Conservation (phyloP, 108 stramenopile species). For the Pseudonitzschia multistriata region DNA sequence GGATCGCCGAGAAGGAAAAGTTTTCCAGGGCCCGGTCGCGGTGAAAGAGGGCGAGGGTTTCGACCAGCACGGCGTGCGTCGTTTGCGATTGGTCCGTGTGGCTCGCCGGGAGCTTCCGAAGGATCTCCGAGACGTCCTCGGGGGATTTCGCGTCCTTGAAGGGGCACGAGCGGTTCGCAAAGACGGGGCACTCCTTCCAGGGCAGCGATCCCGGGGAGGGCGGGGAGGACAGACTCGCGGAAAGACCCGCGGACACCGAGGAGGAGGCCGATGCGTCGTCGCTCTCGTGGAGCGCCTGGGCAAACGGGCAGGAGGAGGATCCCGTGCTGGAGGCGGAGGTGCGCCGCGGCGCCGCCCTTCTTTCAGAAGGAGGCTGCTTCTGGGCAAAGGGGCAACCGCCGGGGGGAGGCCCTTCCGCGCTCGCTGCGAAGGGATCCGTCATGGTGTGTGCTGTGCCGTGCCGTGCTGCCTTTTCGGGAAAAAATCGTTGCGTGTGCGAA, state of each 20-base stretch:
- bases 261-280: neutral
- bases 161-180: constrained; percentile 56
- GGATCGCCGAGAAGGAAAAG: constrained; percentile 62
- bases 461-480: neutral
- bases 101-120: constrained; percentile 50
- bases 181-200: constrained; percentile 56
- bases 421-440: too few species aligned
- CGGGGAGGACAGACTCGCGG: neutral
- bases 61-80: constrained; percentile 39
- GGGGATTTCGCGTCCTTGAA: constrained; percentile 51
- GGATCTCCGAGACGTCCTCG: constrained; percentile 43
- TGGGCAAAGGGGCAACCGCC: neutral
- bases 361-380: neutral
- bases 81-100: constrained; percentile 33
- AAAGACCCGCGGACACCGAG: neutral
- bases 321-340: neutral
- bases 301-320: constrained; percentile 33
- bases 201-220: constrained; percentile 13
- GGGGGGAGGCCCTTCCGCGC: too few species aligned
- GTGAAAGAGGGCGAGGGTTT: constrained; percentile 40
- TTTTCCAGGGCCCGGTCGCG: constrained; percentile 51
- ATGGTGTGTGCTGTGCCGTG: too few species aligned
- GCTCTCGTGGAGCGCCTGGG: constrained; percentile 16
- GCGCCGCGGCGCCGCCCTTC: neutral
- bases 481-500: neutral